These are phyloP conservation scores for Leucogyrophana mollusca DNA, from an alignment of 768 basidiomycete genomes.

Conservation along the genomic window DNA sequence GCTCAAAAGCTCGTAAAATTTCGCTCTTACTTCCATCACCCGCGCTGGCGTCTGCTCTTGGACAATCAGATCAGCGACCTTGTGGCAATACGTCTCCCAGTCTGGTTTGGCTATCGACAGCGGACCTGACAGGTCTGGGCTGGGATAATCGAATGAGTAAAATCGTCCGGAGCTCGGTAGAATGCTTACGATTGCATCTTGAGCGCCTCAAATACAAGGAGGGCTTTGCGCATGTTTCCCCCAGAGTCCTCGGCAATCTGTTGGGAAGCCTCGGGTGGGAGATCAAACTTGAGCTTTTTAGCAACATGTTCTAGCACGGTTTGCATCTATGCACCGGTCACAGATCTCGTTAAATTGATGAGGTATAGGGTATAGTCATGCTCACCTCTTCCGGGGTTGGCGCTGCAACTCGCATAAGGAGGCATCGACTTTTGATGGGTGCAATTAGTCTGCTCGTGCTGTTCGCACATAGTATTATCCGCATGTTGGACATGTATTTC, in stretches of 20 bases:
- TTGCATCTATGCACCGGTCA: conserved; percentile 60
- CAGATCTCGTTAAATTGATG: conserved; percentile 4
- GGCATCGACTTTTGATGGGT: conserved; percentile 93
- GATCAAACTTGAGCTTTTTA: conserved; percentile 70
- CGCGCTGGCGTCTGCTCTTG: conserved; percentile 85
- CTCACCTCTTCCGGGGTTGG: conserved; percentile 75
- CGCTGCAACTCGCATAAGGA: conserved; percentile 91
- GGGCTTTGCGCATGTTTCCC: conserved; percentile 93
- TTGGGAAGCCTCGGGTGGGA: conserved; percentile 75
- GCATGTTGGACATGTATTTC: conserved; percentile 98
- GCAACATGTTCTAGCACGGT: conserved; percentile 78
- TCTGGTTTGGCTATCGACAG: conserved; percentile 94
- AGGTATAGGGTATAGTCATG: conserved; percentile 2
- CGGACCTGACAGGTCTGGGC: conserved; percentile 80
- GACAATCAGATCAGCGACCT: conserved; percentile 88
- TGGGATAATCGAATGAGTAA: conserved; percentile 24
- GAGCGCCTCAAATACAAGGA: conserved; percentile 91
- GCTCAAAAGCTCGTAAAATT: conserved; percentile 92
- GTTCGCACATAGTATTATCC: conserved; percentile 94
- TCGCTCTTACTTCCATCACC: conserved; percentile 89
- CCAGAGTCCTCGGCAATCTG: conserved; percentile 78
- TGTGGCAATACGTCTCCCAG: conserved; percentile 96
- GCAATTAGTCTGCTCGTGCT: conserved; percentile 95
- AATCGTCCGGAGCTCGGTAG: background rate
- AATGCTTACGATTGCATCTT: conserved; percentile 88